Percentiles rank a stretch among this genome's conserved stretches.
Conservation (phyloP, 148 eudicot species). For the Mesembryanthemum crystallinum region DNA sequence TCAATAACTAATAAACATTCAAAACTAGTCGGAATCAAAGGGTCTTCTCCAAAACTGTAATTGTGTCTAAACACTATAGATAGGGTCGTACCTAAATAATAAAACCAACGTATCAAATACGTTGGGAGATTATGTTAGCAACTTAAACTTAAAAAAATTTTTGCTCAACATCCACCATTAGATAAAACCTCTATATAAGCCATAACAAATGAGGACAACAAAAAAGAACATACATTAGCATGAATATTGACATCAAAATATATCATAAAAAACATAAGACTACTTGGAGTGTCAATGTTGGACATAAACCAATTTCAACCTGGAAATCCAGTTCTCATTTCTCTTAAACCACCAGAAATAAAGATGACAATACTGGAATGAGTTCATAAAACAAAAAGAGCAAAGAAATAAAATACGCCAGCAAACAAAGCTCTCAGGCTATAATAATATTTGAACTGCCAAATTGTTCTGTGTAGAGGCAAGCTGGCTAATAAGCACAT, state of each 20-base stretch:
- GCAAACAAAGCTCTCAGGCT: neutral
- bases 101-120: too few species aligned
- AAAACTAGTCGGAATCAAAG: too few species aligned
- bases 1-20: too few species aligned
- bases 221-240: constrained; percentile 10
- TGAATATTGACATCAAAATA: neutral
- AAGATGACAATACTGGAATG: neutral
- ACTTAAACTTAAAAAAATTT: too few species aligned
- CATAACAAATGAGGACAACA: neutral
- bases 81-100: too few species aligned
- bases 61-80: too few species aligned
- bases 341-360: neutral
- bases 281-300: neutral
- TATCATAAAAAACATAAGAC: neutral
- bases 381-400: neutral
- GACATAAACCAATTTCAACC: neutral
- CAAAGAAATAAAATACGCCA: neutral
- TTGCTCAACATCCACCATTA: too few species aligned
- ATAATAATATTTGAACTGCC: neutral
- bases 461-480: neutral
- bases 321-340: neutral
- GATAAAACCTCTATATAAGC: neutral
- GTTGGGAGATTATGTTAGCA: too few species aligned
- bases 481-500: neutral
- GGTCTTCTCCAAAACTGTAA: too few species aligned